Evolutionary conservation across 2,329 filamentous ascomycete species (phyloP).

Genomic region (Berkeleyomyces basicola): DNA sequence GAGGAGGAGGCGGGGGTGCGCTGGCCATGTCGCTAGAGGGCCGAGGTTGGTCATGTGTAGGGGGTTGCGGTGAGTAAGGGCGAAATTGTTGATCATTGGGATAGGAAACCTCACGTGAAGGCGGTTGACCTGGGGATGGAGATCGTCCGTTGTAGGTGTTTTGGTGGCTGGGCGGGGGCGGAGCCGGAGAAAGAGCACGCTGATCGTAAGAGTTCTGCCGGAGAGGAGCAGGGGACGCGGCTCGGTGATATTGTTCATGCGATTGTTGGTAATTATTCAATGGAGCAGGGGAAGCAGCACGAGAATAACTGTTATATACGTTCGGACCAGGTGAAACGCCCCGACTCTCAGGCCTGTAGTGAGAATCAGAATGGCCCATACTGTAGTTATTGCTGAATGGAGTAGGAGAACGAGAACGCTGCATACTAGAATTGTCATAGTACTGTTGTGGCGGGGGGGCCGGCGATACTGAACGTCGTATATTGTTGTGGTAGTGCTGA

Average conservation of each 20-base stretch:
- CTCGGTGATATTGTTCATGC: slow-evolving; percentile 18
- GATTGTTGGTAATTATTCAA: slow-evolving; percentile 17
- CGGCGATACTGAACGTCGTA: slow-evolving; percentile 5
- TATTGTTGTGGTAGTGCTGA: slow-evolving; percentile 17
- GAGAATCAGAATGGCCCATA: not conserved
- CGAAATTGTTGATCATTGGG: slow-evolving; percentile 19
- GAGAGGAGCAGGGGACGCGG: slow-evolving; percentile 14
- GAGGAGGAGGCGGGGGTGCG: slow-evolving; percentile 65
- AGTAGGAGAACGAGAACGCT: slow-evolving; percentile 22
- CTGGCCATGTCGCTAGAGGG: slow-evolving; percentile 25
- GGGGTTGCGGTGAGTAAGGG: slow-evolving; percentile 14
- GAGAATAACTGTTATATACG: slow-evolving; percentile 16
- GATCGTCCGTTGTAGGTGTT: slow-evolving; percentile 12
- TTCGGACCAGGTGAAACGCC: slow-evolving; percentile 20
- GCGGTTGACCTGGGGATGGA: slow-evolving; percentile 25
- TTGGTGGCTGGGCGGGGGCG: slow-evolving; percentile 12
- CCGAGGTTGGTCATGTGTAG: slow-evolving; percentile 9
- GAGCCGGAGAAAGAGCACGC: slow-evolving; percentile 10
- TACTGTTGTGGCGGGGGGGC: slow-evolving; percentile 4
- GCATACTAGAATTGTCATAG: slow-evolving; percentile 12
- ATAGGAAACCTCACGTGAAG: slow-evolving; percentile 20
- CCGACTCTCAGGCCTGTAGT: not conserved
- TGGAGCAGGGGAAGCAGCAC: slow-evolving; percentile 26
- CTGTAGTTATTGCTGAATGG: slow-evolving; percentile 19
- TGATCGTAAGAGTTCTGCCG: slow-evolving; percentile 14